These are phyloP conservation scores for Tetraselmis chui DNA, from an alignment of 139 green algal genomes.

Conservation along the genomic window DNA sequence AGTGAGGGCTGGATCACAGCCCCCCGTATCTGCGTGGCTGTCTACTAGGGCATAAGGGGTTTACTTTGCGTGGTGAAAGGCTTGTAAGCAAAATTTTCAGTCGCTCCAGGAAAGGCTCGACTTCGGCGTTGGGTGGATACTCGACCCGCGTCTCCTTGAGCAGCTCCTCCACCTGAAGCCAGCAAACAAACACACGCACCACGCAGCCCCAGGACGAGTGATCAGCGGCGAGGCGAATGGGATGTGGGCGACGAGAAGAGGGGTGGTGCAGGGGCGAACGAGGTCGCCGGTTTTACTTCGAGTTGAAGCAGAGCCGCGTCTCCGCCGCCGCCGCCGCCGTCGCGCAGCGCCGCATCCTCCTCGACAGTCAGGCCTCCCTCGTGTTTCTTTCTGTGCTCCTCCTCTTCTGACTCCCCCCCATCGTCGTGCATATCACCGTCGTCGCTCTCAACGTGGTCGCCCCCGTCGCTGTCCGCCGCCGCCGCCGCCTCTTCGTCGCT, in stretches of 20 bases:
- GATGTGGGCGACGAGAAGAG: not conserved
- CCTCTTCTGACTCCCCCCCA: not conserved
- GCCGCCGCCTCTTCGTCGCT: not conserved
- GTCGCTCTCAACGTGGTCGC: not conserved
- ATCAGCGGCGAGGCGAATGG: not conserved
- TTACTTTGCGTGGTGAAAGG: conserved; percentile 30
- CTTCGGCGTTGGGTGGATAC: not conserved
- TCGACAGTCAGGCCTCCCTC: not conserved
- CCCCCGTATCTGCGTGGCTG: conserved; percentile 23
- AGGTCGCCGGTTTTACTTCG: not conserved
- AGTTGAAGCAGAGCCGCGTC: not conserved
- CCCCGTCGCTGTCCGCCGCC: not conserved
- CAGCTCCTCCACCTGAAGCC: conserved; percentile 30
- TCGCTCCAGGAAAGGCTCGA: conserved; percentile 20
- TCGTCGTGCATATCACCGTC: not conserved
- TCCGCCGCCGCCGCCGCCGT: not conserved
- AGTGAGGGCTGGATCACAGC: conserved; percentile 2
- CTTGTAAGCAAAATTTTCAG: conserved; percentile 21
- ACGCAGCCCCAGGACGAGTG: not conserved
- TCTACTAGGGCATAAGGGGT: not conserved
- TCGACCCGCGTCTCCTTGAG: conserved; percentile 20
- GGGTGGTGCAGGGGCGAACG: not conserved
- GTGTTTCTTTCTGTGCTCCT: not conserved
- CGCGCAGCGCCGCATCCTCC: not conserved
- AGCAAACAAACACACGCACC: not conserved